These are phyloP conservation scores for Dimocarpus longan DNA, from an alignment of 345 rosid species.

Conservation along the genomic window DNA sequence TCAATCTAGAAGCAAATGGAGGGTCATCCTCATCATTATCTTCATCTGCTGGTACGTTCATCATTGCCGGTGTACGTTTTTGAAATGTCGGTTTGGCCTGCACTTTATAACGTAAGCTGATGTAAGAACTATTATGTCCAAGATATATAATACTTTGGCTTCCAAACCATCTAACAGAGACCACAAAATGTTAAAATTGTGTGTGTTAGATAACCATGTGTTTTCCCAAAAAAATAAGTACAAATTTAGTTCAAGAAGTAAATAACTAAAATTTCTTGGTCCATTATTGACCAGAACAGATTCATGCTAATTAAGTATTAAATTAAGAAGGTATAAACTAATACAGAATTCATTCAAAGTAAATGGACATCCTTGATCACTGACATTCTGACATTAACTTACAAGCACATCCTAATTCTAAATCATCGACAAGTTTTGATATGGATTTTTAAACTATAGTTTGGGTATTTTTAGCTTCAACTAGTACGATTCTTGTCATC, in stretches of 20 bases:
- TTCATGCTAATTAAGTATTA: not conserved
- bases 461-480: not conserved
- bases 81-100: slow-evolving; percentile 20
- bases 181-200: not conserved
- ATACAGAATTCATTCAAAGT: not conserved
- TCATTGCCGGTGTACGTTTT: slow-evolving; percentile 28
- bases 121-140: slow-evolving; percentile 4
- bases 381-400: not conserved
- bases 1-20: slow-evolving; percentile 28
- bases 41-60: slow-evolving; percentile 29
- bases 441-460: not conserved
- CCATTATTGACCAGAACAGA: not conserved
- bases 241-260: not conserved
- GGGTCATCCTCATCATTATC: slow-evolving; percentile 36
- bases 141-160: not conserved
- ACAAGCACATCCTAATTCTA: not conserved
- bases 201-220: not conserved
- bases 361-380: not conserved
- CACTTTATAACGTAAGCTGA: not conserved
- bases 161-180: not conserved
- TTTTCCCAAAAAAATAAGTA: not conserved
- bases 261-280: not conserved
- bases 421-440: not conserved
- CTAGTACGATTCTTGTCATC: not conserved
- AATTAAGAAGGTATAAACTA: not conserved